phyloP scores from a whole-genome alignment of 176 grass and related monocot species.

The Coix lacrymajobi region DNA sequence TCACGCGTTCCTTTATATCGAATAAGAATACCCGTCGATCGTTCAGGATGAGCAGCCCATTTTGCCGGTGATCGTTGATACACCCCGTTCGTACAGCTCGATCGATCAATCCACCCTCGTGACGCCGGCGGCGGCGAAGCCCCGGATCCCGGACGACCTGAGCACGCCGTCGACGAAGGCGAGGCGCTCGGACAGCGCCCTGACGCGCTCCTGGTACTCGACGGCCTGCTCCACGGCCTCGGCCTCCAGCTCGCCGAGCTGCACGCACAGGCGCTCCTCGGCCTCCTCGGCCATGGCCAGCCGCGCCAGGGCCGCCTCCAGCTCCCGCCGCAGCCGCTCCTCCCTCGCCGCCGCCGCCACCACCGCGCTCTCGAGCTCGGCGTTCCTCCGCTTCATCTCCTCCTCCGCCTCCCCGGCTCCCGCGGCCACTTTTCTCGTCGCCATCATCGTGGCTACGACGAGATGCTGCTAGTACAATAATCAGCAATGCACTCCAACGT shows the following conservation, averaged over 20 bases:
- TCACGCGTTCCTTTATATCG: background rate
- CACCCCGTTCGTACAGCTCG: background rate
- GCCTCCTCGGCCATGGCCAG: slow-evolving; percentile 58
- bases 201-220: slow-evolving; percentile 46
- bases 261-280: slow-evolving; percentile 68
- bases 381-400: slow-evolving; percentile 48
- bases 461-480: background rate
- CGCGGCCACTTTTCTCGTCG: background rate
- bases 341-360: slow-evolving; percentile 50
- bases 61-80: background rate
- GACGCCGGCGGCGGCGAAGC: slow-evolving; percentile 15
- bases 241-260: slow-evolving; percentile 78
- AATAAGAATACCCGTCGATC: background rate
- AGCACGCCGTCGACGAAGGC: slow-evolving; percentile 37
- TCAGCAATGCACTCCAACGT: background rate
- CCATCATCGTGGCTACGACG: background rate
- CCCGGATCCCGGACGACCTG: slow-evolving; percentile 1
- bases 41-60: background rate
- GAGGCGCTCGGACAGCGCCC: slow-evolving; percentile 61
- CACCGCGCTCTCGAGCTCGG: slow-evolving; percentile 54
- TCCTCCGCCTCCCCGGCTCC: slow-evolving; percentile 37
- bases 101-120: background rate
- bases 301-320: slow-evolving; percentile 52
- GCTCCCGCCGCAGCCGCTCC: slow-evolving; percentile 47
- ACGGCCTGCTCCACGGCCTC: slow-evolving; percentile 51